Conservation (phyloP, 1,284 basidiomycete genomes). For the Apiotrichum domesticum region DNA sequence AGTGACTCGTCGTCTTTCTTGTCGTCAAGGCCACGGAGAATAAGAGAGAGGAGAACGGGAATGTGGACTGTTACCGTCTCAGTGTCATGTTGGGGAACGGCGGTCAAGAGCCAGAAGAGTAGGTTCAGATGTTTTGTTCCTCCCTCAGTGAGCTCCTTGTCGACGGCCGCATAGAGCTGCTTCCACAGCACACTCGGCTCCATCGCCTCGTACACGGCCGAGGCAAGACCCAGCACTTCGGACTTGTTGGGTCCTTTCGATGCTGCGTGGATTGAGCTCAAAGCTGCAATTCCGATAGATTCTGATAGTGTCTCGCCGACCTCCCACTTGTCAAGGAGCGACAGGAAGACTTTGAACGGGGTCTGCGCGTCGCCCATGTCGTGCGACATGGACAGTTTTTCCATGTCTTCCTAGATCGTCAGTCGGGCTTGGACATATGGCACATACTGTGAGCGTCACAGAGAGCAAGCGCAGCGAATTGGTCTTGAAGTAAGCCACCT, state of each 20-base stretch:
- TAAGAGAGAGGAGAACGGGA: slow-evolving; percentile 22
- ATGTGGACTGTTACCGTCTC: slow-evolving; percentile 38
- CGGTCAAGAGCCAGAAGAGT: slow-evolving; percentile 46
- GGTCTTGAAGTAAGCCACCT: slow-evolving; percentile 62
- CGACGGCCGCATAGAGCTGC: slow-evolving; percentile 53
- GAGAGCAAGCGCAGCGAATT: slow-evolving; percentile 65
- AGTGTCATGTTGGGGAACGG: slow-evolving; percentile 51
- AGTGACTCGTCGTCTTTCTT: background rate
- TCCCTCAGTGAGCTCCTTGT: slow-evolving; percentile 47
- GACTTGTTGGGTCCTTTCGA: slow-evolving; percentile 1
- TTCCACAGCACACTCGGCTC: slow-evolving; percentile 87
- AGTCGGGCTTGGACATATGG: background rate
- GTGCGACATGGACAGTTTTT: slow-evolving; percentile 52
- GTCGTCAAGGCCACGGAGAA: slow-evolving; percentile 10
- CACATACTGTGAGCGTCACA: slow-evolving; percentile 60
- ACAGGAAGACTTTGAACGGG: slow-evolving; percentile 93
- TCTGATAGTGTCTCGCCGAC: slow-evolving; percentile 79
- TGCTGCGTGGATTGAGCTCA: slow-evolving; percentile 21
- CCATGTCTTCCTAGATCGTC: slow-evolving; percentile 61
- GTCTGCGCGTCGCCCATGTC: slow-evolving; percentile 66
- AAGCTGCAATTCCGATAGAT: slow-evolving; percentile 66
- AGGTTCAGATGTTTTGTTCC: slow-evolving; percentile 35
- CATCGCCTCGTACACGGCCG: slow-evolving; percentile 83
- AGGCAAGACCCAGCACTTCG: slow-evolving; percentile 75
- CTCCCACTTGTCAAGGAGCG: slow-evolving; percentile 93